Evolutionary conservation across 2,329 filamentous ascomycete species (phyloP).

Genomic region (Penicillium crustosum): DNA sequence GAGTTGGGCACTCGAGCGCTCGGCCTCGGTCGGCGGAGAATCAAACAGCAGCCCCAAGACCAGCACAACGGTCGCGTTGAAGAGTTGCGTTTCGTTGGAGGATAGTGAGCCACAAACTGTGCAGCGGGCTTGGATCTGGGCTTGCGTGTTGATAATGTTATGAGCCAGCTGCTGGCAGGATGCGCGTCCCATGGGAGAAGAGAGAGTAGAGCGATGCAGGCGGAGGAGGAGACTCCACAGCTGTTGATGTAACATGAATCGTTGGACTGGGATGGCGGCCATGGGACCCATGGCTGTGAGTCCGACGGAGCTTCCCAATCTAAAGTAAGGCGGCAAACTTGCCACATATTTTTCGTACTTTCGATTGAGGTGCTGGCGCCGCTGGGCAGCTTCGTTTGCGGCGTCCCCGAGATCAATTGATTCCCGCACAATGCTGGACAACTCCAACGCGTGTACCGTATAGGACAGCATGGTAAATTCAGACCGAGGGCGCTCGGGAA

Average conservation of each 20-base stretch:
- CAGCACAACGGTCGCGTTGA: constrained; percentile 6
- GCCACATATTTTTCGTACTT: constrained; percentile 13
- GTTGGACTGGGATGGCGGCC: constrained; percentile 17
- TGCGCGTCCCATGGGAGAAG: constrained; percentile 3
- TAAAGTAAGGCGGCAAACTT: constrained; percentile 13
- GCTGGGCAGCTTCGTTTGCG: background rate
- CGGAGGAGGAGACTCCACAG: constrained; percentile 20
- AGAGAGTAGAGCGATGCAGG: constrained; percentile 11
- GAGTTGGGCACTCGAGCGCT: background rate
- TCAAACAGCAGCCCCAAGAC: constrained; percentile 3
- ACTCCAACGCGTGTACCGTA: background rate
- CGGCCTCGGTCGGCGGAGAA: background rate
- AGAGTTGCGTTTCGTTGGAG: constrained; percentile 7
- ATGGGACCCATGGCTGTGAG: constrained; percentile 14
- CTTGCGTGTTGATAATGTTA: constrained; percentile 8
- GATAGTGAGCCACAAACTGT: constrained; percentile 2
- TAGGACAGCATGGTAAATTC: background rate
- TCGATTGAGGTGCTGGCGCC: constrained; percentile 2
- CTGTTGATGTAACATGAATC: constrained; percentile 22
- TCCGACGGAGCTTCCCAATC: constrained; percentile 13
- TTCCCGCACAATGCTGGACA: background rate
- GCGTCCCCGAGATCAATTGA: background rate
- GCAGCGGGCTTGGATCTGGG: constrained; percentile 7
- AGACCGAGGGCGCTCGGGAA: background rate
- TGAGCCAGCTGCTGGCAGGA: constrained; percentile 8